These are phyloP conservation scores for Pythium rishiriense DNA, from an alignment of 352 stramenopile species.

Conservation along the genomic window DNA sequence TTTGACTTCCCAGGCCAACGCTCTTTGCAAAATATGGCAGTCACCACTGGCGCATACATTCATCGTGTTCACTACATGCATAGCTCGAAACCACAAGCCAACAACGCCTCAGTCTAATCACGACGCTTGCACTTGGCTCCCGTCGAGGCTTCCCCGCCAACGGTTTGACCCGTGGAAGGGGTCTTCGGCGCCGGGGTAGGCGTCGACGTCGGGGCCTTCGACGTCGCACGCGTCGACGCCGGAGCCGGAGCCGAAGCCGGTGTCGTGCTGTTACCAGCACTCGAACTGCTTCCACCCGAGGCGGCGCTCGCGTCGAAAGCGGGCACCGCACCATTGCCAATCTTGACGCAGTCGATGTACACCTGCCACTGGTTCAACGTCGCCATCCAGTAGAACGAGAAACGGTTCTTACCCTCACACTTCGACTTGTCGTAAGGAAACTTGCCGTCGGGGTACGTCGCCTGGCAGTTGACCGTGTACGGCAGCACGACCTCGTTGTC, in stretches of 20 bases:
- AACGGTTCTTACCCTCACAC: conserved; percentile 35
- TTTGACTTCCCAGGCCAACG: no score
- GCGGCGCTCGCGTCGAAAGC: background rate
- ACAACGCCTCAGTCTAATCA: background rate
- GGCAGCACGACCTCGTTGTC: conserved; percentile 34
- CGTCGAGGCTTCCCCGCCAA: background rate
- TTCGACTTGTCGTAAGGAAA: conserved; percentile 42
- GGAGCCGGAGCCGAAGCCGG: background rate
- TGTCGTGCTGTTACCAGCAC: conserved; percentile 7
- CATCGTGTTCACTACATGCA: background rate
- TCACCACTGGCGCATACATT: background rate
- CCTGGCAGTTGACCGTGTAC: conserved; percentile 39
- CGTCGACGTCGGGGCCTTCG: background rate
- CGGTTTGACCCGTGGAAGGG: conserved; percentile 4
- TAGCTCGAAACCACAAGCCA: background rate
- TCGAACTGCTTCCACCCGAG: background rate
- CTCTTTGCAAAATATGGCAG: no score
- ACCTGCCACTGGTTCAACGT: conserved; percentile 62
- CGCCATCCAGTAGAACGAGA: conserved; percentile 59
- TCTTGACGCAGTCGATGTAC: conserved; percentile 33
- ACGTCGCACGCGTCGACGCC: background rate
- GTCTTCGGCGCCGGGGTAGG: conserved; percentile 2
- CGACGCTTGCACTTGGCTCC: conserved; percentile 7
- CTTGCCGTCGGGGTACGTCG: conserved; percentile 35
- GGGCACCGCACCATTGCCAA: conserved; percentile 7